Conservation (phyloP, 495 filamentous ascomycete species). For the Penicillium bialowiezense region DNA sequence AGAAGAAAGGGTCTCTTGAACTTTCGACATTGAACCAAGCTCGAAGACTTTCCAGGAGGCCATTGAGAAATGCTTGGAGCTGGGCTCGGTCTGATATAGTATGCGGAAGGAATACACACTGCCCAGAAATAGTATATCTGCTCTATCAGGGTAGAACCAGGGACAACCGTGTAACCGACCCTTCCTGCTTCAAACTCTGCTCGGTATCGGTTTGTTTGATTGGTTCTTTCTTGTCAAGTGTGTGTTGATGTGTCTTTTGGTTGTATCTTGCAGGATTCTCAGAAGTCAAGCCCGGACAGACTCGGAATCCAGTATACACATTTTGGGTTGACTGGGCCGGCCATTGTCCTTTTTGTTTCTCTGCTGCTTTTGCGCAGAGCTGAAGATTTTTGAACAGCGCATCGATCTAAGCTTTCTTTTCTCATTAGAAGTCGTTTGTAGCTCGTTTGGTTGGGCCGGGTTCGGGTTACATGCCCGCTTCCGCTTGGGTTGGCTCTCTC, state of each 20-base stretch:
- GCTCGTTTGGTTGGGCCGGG: conserved; percentile 22
- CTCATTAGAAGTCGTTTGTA: conserved; percentile 11
- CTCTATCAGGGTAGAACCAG: conserved; percentile 17
- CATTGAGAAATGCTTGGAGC: conserved; percentile 2
- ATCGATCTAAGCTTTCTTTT: conserved; percentile 3
- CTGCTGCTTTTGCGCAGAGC: not conserved
- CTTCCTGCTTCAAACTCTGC: conserved; percentile 1
- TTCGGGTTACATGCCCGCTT: conserved; percentile 20
- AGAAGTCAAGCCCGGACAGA: conserved; percentile 8
- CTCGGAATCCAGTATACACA: conserved; percentile 9
- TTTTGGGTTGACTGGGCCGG: not conserved
- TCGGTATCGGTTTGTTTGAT: conserved; percentile 7
- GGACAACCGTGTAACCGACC: conserved; percentile 19
- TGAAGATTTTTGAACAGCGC: conserved; percentile 15
- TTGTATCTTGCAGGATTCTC: conserved; percentile 7
- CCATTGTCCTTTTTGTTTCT: conserved; percentile 4
- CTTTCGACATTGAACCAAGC: conserved; percentile 16
- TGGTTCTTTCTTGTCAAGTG: conserved; percentile 11
- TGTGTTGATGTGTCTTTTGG: not conserved
- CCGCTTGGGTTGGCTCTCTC: conserved; percentile 7
- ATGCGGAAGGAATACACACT: not conserved
- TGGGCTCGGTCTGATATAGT: conserved; percentile 6
- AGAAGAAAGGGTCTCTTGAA: conserved; percentile 9
- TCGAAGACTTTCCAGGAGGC: conserved; percentile 6
- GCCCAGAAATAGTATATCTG: not conserved